Base-by-base conservation (phyloP, 352 stramenopile genomes). In the Globisporangium canariense region DNA sequence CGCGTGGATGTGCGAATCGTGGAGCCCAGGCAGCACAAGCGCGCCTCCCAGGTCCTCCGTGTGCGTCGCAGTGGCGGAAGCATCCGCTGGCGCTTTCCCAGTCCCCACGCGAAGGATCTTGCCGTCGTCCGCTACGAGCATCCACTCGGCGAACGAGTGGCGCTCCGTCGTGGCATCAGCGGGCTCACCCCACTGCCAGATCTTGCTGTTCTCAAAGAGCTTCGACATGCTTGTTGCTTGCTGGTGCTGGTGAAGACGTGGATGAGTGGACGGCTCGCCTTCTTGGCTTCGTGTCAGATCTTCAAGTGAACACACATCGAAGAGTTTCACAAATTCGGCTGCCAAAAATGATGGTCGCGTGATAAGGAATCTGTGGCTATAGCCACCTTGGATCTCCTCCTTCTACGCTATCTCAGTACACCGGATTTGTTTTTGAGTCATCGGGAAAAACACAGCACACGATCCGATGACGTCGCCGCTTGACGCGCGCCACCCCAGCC, bases 1-100 rank as follows among this genome's bases (percentile, higher is more conserved):
- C 28, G 93, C 78, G 67, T 97, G 90, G 40, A 97, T 92, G 60
- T 97, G 90, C 52, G 89, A 78, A 71, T 97, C 90, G 18, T 94
- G 84, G 16, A 97, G 78, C 3, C 90, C 90, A 2, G 90, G 90
- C 7, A 97, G 71, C 60, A 97, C 85, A 32, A 92, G 68, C 36
- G 73, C 69, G 14, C 75, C 79, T 2, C 67, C 16, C 18, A 94
- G 66, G 56, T 94, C 80, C 38, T 87, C 69, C 2, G 66, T 75
- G 45, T 77, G 45, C 1, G 62, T 52, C 0, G n/a, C 54, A 30
- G 30, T 53, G 22, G 22, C 36, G 2, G 64, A 60, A 1, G 46
- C 68, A 4, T 53, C 32, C n/a, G 45, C 38, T 2, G 77, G 69
- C 5, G 56, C 30, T 1, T 46, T n/a, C 0, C 66, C 72, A 4